phyloP scores from a whole-genome alignment of 73 alveolate genomes.

The Paramecium primaurelia region DNA sequence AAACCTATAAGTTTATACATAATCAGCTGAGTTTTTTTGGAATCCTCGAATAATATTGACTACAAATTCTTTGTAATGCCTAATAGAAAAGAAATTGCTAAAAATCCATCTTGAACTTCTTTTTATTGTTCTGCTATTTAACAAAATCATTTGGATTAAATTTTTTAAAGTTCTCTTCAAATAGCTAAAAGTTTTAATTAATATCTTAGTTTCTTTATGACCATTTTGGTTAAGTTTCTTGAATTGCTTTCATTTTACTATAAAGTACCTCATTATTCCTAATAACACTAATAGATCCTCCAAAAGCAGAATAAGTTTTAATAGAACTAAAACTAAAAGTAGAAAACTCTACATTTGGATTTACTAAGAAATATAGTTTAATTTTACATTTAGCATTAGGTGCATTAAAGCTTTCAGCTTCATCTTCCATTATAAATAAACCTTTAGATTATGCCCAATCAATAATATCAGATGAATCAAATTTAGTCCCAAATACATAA shows the following conservation, averaged over 20 bases:
- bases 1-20: neutral
- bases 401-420: slow-evolving; percentile 75
- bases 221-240: slow-evolving; percentile 64
- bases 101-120: neutral
- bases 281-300: slow-evolving; percentile 69
- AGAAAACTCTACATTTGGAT: slow-evolving; percentile 64
- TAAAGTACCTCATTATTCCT: slow-evolving; percentile 64
- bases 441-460: slow-evolving; percentile 60
- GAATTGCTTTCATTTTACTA: slow-evolving; percentile 60
- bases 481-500: slow-evolving; percentile 67
- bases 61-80: slow-evolving; percentile 17
- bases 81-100: neutral
- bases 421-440: slow-evolving; percentile 75
- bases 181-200: neutral
- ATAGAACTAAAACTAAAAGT: slow-evolving; percentile 82
- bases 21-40: neutral
- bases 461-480: slow-evolving; percentile 64
- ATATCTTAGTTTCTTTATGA: neutral
- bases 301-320: slow-evolving; percentile 68
- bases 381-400: slow-evolving; percentile 60
- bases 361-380: neutral
- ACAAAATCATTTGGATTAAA: neutral
- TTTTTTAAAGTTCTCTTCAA: neutral
- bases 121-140: neutral
- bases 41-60: neutral